phyloP scores from a whole-genome alignment of 2,329 filamentous ascomycete genomes.

The Ophiostoma piceae region DNA sequence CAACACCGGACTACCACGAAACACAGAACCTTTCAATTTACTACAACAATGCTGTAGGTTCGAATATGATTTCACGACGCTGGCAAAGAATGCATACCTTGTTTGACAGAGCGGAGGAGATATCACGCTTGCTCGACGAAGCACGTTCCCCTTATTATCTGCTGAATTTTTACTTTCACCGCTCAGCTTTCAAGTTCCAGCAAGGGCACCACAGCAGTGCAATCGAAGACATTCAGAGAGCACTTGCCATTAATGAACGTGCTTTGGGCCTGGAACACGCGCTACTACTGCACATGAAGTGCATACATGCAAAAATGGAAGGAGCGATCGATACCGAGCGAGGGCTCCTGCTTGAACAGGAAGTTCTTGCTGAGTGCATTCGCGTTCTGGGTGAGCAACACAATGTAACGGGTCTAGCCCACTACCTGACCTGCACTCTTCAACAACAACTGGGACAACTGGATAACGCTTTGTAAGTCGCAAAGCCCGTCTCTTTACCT shows the following conservation, averaged over 20 bases:
- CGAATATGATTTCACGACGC: neutral
- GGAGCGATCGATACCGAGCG: neutral
- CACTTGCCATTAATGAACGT: neutral
- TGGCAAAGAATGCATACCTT: neutral
- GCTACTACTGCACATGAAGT: neutral
- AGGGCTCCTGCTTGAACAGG: neutral
- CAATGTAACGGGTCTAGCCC: neutral
- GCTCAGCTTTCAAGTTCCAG: neutral
- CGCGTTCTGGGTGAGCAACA: neutral
- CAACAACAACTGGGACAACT: neutral
- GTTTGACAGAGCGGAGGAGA: neutral
- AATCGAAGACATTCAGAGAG: neutral
- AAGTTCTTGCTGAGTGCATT: neutral
- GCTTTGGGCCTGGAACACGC: neutral
- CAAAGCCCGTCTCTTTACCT: neutral
- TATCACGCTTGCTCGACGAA: neutral
- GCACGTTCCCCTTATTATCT: neutral
- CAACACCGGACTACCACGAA: neutral
- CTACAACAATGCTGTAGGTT: neutral
- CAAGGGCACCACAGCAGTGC: neutral
- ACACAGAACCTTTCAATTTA: rapidly evolving
- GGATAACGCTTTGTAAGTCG: neutral
- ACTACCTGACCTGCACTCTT: neutral
- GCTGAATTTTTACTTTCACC: neutral
- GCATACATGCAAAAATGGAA: neutral